Evolutionary conservation across 2,329 filamentous ascomycete species (phyloP).

Genomic region (Alternaria sp.): DNA sequence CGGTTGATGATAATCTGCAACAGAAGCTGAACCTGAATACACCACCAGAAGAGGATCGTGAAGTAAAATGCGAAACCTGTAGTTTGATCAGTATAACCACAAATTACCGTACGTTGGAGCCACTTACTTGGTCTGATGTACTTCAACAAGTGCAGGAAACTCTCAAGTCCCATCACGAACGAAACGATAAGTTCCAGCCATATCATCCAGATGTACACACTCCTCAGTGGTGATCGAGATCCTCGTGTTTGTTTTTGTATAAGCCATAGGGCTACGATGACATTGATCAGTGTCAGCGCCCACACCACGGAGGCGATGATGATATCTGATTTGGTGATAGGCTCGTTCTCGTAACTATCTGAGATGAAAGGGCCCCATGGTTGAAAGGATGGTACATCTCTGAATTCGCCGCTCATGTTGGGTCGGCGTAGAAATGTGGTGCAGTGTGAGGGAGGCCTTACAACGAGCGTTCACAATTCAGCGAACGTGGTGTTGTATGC

Average conservation of each 20-base stretch:
- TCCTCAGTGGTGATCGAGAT: slow-evolving; percentile 43
- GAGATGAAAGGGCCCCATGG: slow-evolving; percentile 41
- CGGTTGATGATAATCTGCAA: slow-evolving; percentile 55
- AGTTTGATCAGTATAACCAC: background rate
- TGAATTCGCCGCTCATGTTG: slow-evolving; percentile 31
- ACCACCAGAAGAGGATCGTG: slow-evolving; percentile 50
- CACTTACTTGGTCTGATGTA: slow-evolving; percentile 45
- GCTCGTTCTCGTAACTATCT: slow-evolving; percentile 32
- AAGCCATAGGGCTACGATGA: slow-evolving; percentile 43
- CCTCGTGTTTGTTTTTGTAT: slow-evolving; percentile 40
- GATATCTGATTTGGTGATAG: slow-evolving; percentile 43
- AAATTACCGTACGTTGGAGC: too few species aligned
- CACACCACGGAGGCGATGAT: slow-evolving; percentile 44
- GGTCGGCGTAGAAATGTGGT: background rate
- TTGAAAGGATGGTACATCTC: slow-evolving; percentile 26
- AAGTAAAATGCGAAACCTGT: slow-evolving; percentile 48
- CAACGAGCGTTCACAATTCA: slow-evolving; percentile 2
- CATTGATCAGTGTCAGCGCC: slow-evolving; percentile 40
- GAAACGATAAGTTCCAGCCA: slow-evolving; percentile 59
- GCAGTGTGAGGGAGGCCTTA: background rate
- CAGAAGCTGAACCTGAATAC: slow-evolving; percentile 50
- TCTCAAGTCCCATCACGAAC: slow-evolving; percentile 55
- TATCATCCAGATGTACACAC: slow-evolving; percentile 59
- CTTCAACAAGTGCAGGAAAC: slow-evolving; percentile 48
- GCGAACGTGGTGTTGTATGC: background rate